Conservation (phyloP, 805 yeast species). For the Metschnikowia sp. region DNA sequence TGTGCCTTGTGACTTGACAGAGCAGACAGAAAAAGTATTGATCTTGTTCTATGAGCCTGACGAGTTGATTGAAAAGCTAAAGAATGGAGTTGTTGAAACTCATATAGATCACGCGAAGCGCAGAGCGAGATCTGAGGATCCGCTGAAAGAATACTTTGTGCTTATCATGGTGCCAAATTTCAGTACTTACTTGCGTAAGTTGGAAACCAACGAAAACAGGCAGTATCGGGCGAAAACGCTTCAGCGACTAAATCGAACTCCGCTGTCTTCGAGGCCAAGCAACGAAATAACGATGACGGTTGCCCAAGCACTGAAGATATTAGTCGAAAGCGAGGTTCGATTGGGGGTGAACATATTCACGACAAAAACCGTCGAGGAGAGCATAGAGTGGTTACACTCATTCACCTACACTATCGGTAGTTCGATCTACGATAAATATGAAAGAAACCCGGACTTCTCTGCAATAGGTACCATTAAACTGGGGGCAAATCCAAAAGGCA, state of each 20-base stretch:
- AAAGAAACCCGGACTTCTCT: slow-evolving; percentile 52
- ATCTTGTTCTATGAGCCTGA: slow-evolving; percentile 47
- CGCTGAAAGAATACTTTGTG: slow-evolving; percentile 25
- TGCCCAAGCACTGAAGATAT: slow-evolving; percentile 37
- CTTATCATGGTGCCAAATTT: slow-evolving; percentile 49
- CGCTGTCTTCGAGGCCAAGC: background rate
- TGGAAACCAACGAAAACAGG: slow-evolving; percentile 46
- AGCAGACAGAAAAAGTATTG: slow-evolving; percentile 41
- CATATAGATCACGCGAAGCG: slow-evolving; percentile 9
- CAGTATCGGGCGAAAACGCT: slow-evolving; percentile 31
- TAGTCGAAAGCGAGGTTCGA: slow-evolving; percentile 46
- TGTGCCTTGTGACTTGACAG: slow-evolving; percentile 46
- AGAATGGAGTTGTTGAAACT: slow-evolving; percentile 7
- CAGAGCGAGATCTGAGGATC: slow-evolving; percentile 12
- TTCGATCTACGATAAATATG: slow-evolving; percentile 51
- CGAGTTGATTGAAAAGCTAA: slow-evolving; percentile 33
- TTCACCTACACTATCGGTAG: slow-evolving; percentile 50
- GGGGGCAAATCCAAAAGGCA: slow-evolving; percentile 46
- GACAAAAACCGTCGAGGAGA: slow-evolving; percentile 45
- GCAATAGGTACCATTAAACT: slow-evolving; percentile 55
- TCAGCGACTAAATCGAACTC: slow-evolving; percentile 10
- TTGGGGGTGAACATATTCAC: slow-evolving; percentile 50
- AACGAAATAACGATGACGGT: slow-evolving; percentile 15
- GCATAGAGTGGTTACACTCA: slow-evolving; percentile 51
- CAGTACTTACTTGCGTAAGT: slow-evolving; percentile 42